phyloP scores from a whole-genome alignment of 805 yeast species.

The Maudiozyma barnettii region DNA sequence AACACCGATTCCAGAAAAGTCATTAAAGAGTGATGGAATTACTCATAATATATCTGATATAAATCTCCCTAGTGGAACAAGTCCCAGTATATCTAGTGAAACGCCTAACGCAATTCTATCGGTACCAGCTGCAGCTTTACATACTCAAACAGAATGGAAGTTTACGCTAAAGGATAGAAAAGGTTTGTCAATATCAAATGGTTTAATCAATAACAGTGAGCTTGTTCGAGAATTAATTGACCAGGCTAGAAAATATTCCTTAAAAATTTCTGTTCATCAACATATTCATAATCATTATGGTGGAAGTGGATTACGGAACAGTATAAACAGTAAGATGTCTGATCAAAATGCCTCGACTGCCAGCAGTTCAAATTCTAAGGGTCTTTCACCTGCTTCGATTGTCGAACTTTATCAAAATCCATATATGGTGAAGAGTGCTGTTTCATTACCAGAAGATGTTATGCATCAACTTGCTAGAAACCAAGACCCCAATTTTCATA shows the following conservation, averaged over 20 bases:
- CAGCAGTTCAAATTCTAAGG: background rate
- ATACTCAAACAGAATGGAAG: constrained; percentile 48
- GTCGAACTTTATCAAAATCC: background rate
- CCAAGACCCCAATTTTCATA: background rate
- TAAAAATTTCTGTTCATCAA: constrained; percentile 68
- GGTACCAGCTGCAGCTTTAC: background rate
- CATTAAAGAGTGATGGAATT: background rate
- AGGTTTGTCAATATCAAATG: constrained; percentile 39
- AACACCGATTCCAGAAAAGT: background rate
- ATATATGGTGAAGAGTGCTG: background rate
- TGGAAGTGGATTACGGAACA: background rate
- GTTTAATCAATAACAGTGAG: constrained; percentile 43
- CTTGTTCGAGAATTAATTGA: constrained; percentile 48
- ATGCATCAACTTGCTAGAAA: background rate
- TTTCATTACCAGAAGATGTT: background rate
- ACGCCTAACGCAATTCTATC: background rate
- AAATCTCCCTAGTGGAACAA: no score
- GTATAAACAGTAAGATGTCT: background rate
- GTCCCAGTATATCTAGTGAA: background rate
- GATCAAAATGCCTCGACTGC: background rate
- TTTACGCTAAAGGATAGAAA: constrained; percentile 41
- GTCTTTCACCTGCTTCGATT: background rate
- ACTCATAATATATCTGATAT: background rate
- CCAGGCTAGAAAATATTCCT: constrained; percentile 47
- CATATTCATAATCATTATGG: constrained; percentile 73